Base-by-base conservation (phyloP, 148 eudicot genomes). In the Hydrangea macrophylla region DNA sequence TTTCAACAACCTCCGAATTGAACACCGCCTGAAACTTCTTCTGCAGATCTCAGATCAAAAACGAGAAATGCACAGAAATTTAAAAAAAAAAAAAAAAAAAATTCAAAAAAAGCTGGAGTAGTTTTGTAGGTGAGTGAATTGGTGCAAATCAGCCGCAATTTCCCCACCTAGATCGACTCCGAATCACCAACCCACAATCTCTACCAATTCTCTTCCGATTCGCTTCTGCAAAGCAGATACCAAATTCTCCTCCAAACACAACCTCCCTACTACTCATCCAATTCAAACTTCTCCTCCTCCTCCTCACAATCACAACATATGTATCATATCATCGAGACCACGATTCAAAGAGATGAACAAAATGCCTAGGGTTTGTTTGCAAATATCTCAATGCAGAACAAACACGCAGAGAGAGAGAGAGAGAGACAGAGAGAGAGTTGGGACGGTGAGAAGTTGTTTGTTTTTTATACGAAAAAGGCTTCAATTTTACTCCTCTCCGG, bases 111-210 rank as follows among this genome's bases (percentile, higher is more conserved):
- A n/a, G n/a, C n/a, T n/a, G n/a, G n/a, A n/a, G n/a, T n/a, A n/a
- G n/a, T n/a, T n/a, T n/a, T n/a, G n/a, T n/a, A n/a, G n/a, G 67
- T 28, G 9, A 54, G 0, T 13, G 40, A 61, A 61, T 35, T 35
- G n/a, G n/a, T n/a, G 57, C 37, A 71, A 69, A 78, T 78, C 74
- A 80, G 39, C 85, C 81, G 76, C 87, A 85, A 83, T 83, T 53
- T 58, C 81, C 79, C 86, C 74, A 77, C 70, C 80, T 70, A 79
- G 73, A 71, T 53, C 79, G 66, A 23, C 73, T 58, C 8, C 79
- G 75, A 45, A 80, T 75, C 39, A 68, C 48, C 25, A 74, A 60
- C 58, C 67, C 75, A 50, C 18, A 60, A 69, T 73, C 75, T 31
- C 78, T 60, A 39, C 55, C 30, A 35, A 45, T 64, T 44, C 60